Base-by-base conservation (phyloP, 1,139 yeast genomes). In the Candida freyschussii region DNA sequence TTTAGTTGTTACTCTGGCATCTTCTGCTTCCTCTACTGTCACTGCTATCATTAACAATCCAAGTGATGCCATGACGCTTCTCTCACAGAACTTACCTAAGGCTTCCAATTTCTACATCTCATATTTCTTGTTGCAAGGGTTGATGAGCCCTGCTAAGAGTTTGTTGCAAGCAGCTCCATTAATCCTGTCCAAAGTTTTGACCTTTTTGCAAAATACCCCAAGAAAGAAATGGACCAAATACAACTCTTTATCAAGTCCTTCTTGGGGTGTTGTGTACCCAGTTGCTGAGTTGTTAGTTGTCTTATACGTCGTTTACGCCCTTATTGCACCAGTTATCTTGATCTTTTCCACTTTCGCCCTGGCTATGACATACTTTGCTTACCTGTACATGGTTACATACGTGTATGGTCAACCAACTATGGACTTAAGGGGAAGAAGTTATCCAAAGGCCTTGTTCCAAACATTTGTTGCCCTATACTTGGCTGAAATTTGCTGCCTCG, bases 181-280 rank as follows among this genome's bases (percentile, higher is more conserved):
- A 34, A 53, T 64, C 24, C 50, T 77, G 10, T 42, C 67, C n/a
- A 62, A 68, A 36, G 62, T 62, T 14, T 40, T 72, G 16, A 53
- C 58, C 1, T 34, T 58, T 18, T 44, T 61, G 12, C 84, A 77
- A 44, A 62, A 56, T 11, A 80, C 95, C 0, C 94, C 93, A 7
- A 67, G 95, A 43, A 72, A 73, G 50, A 75, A 71, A 47, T 75
- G 80, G 60, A 50, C 48, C 6, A 63, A 83, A 43, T 53, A 66
- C 26, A 73, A 77, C 15, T 61, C 51, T 2, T 56, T 75, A 19
- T 56, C 69, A 2, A 60, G 62, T 24, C 67, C 79, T 8, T 62
- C 67, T 29, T 83, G 91, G 87, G 95, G 96, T 3, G 69, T 85
- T 2, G 57, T 72, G 2, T 86, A 80, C 50, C 93, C 96, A 0